Base-by-base conservation (phyloP, 495 filamentous ascomycete genomes). In the Aspergillus saccharolyticus region DNA sequence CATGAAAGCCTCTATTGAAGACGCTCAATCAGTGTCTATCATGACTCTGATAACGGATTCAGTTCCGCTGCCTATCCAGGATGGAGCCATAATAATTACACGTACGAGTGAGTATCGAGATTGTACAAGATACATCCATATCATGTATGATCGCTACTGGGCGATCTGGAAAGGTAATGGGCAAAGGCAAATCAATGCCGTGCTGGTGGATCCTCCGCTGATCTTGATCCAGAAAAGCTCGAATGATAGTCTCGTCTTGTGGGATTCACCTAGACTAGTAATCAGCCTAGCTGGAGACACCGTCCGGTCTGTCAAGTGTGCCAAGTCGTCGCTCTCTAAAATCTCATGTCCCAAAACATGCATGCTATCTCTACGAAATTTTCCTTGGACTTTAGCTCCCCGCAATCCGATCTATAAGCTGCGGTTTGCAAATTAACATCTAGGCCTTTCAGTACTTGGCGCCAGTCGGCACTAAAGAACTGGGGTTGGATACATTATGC, bases 401-500 rank as follows among this genome's bases (percentile, higher is more conserved):
- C 12, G 7, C 14, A 2, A 39, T 2, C 33, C 33, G 33, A 15
- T 39, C 12, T 39, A 39, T 12, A 2, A 12, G 4, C 21, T 25
- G 46, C 15, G n/a, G 52, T 15, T 20, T 16, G 43, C 42, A 21
- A 5, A n/a, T 24, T 44, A n/a, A 8, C 45, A 19, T 54, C 16
- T 30, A 44, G 4, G 8, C 24, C 18, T 18, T n/a, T 9, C 7
- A 8, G 21, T 19, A 6, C 22, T 42, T 48, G 17, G 22, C 42
- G 17, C 19, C 46, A 2, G 44, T 44, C 54, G 21, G 39, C 8
- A n/a, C 12, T 42, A 12, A 49, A 44, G n/a, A 42, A 18, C 24
- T 33, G 16, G 19, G 51, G 51, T 61, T 24, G 54, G 59, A 57
- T 61, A 44, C 51, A 55, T 61, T 55, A 57, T 52, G 30, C 30